phyloP scores from a whole-genome alignment of 805 yeast species.

The Ogataea dorogensis region DNA sequence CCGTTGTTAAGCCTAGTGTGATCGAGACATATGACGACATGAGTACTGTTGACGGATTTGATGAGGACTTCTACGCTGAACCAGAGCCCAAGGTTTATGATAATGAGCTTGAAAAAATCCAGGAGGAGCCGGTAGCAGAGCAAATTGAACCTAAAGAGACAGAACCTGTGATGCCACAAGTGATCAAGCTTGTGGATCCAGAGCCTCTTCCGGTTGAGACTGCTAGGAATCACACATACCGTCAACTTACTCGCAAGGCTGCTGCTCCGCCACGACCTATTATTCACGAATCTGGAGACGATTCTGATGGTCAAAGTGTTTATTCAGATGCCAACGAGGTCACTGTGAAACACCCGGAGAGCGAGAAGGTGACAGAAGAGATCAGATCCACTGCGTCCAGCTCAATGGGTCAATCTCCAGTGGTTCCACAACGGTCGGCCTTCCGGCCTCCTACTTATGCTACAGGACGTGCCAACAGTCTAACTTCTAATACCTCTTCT shows the following conservation, averaged over 20 bases:
- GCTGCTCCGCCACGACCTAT: constrained; percentile 26
- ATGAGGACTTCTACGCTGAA: constrained; percentile 19
- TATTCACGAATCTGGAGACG: constrained; percentile 16
- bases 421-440: constrained; percentile 15
- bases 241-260: constrained; percentile 18
- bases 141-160: constrained; percentile 15
- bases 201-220: constrained; percentile 2
- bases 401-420: constrained; percentile 17
- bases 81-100: not conserved
- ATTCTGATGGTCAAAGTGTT: constrained; percentile 22
- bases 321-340: constrained; percentile 30
- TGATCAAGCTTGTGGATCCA: constrained; percentile 3
- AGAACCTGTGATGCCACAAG: constrained; percentile 6
- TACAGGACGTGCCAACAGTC: constrained; percentile 18
- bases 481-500: constrained; percentile 23
- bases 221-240: constrained; percentile 16
- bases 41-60: constrained; percentile 25
- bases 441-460: constrained; percentile 10
- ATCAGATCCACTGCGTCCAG: constrained; percentile 18
- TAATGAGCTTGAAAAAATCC: constrained; percentile 25
- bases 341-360: constrained; percentile 6
- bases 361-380: constrained; percentile 29
- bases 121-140: constrained; percentile 21
- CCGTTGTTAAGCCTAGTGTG: constrained; percentile 37
- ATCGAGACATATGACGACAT: constrained; percentile 19